These are phyloP conservation scores for Amanita fuliginea DNA, from an alignment of 768 basidiomycete species.

Conservation along the genomic window DNA sequence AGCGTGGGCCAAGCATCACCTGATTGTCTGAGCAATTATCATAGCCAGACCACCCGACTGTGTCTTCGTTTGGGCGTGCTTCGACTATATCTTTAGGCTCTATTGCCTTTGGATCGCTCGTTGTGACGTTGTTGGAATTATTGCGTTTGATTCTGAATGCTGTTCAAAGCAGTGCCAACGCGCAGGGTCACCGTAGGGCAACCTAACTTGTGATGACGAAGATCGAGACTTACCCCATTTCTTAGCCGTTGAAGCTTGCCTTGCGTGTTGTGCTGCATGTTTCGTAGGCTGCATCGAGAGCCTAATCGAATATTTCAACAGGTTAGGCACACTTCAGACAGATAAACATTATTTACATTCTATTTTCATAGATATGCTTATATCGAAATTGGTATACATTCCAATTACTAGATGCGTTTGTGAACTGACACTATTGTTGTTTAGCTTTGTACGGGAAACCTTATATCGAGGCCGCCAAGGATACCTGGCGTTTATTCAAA, in stretches of 20 bases:
- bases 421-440: background rate
- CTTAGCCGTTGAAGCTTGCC: constrained; percentile 57
- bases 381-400: constrained; percentile 60
- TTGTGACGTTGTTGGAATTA: constrained; percentile 72
- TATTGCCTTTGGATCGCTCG: constrained; percentile 76
- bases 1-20: constrained; percentile 7
- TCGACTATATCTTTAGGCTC: constrained; percentile 75
- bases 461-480: constrained; percentile 71
- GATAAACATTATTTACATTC: background rate
- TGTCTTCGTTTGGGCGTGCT: constrained; percentile 61
- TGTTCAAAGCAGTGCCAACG: constrained; percentile 45
- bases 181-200: constrained; percentile 53
- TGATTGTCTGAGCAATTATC: constrained; percentile 1
- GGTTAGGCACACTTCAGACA: constrained; percentile 21
- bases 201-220: constrained; percentile 6
- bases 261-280: constrained; percentile 73
- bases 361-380: constrained; percentile 49
- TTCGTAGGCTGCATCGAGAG: constrained; percentile 63
- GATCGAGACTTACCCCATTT: background rate
- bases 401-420: background rate
- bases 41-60: constrained; percentile 61
- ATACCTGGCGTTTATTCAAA: constrained; percentile 70
- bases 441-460: constrained; percentile 76
- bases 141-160: constrained; percentile 49
- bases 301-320: constrained; percentile 72